A percentile compares a stretch with the other conserved stretches of the same genome.
These are phyloP conservation scores for Hypoxylon sp. DNA, from an alignment of 2,329 filamentous ascomycete species.

Conservation along the genomic window DNA sequence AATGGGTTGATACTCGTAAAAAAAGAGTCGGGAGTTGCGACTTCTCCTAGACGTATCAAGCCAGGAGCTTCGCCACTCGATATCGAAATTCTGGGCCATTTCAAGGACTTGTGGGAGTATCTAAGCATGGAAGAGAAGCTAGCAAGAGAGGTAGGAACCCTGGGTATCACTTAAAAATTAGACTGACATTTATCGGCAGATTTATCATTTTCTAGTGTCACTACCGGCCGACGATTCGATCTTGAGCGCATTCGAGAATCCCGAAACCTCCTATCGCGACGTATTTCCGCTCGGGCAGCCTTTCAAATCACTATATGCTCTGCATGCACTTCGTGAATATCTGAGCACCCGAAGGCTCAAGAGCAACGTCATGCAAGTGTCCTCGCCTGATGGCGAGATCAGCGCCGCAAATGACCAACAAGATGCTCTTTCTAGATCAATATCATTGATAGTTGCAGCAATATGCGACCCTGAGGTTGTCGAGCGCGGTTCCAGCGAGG, in stretches of 20 bases:
- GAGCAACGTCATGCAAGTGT: conserved; percentile 40
- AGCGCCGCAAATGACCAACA: conserved; percentile 40
- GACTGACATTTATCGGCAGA: conserved; percentile 50
- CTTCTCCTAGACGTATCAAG: conserved; percentile 55
- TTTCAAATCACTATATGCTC: conserved; percentile 77
- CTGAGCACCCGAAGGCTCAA: conserved; percentile 55
- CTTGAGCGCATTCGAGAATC: conserved; percentile 65
- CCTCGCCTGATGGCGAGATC: conserved; percentile 36
- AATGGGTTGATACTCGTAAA: conserved; percentile 74
- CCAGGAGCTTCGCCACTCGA: conserved; percentile 72
- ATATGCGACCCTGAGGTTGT: conserved; percentile 66
- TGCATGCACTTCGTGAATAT: conserved; percentile 72
- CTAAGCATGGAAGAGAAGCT: conserved; percentile 76
- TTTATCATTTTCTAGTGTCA: conserved; percentile 74
- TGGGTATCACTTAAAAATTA: neutral
- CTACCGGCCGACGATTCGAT: conserved; percentile 74
- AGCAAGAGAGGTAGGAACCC: conserved; percentile 66
- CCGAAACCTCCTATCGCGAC: conserved; percentile 61
- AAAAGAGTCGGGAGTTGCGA: conserved; percentile 59
- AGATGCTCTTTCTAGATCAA: conserved; percentile 53
- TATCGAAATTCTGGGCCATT: conserved; percentile 80
- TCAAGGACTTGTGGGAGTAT: conserved; percentile 83
- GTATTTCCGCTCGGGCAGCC: conserved; percentile 75
- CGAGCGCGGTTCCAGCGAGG: conserved; percentile 52
- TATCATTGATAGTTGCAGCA: conserved; percentile 66